Evolutionary conservation across 2,329 filamentous ascomycete species (phyloP).

Genomic region (Periconia sp.): DNA sequence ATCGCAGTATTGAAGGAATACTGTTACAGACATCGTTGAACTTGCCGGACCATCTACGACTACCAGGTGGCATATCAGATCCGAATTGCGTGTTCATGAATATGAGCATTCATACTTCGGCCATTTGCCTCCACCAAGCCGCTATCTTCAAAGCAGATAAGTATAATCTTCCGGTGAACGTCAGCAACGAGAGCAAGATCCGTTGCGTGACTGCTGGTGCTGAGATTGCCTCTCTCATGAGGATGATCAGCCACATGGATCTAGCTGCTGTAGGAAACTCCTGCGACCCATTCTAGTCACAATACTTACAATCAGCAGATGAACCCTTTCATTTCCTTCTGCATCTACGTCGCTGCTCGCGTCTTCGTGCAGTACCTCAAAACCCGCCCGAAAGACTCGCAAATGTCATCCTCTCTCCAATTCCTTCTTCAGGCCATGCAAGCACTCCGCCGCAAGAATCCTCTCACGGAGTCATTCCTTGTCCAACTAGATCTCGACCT

Average conservation of each 20-base stretch:
- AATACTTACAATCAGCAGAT: constrained; percentile 67
- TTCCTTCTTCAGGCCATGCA: constrained; percentile 92
- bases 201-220: constrained; percentile 92
- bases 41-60: constrained; percentile 78
- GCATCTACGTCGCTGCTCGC: constrained; percentile 91
- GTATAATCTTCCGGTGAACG: constrained; percentile 75
- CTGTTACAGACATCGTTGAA: constrained; percentile 85
- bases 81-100: constrained; percentile 92
- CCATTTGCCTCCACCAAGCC: constrained; percentile 96
- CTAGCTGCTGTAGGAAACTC: constrained; percentile 79
- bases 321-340: constrained; percentile 95
- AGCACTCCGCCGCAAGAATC: constrained; percentile 84
- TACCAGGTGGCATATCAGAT: constrained; percentile 76
- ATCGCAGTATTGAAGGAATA: constrained; percentile 87
- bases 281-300: too few species aligned
- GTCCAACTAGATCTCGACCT: constrained; percentile 93
- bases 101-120: constrained; percentile 96
- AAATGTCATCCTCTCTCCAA: constrained; percentile 79
- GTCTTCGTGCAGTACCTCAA: constrained; percentile 98
- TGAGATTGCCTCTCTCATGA: constrained; percentile 94
- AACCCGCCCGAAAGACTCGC: constrained; percentile 83
- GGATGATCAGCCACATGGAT: constrained; percentile 90
- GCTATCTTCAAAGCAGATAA: constrained; percentile 98
- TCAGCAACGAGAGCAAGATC: constrained; percentile 88
- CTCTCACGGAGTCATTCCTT: constrained; percentile 91